A percentile compares a stretch with the other conserved stretches of the same genome.
Conservation (phyloP, 768 basidiomycete species). For the Daedaleopsis nitida region DNA sequence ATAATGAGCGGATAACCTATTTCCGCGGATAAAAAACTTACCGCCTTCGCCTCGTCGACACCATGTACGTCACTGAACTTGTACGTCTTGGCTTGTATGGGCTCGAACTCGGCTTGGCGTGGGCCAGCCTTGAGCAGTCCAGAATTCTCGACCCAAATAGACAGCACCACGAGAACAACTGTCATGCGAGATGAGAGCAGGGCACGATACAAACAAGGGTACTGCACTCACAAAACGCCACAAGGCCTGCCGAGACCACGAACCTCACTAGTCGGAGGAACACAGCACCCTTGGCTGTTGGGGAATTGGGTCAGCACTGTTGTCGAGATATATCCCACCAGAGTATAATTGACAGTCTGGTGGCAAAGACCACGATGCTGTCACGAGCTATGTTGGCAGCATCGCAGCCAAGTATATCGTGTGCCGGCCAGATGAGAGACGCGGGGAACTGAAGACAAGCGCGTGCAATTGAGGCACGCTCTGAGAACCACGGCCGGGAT, state of each 20-base stretch:
- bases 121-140: constrained; percentile 90
- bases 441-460: too few relatives aligned
- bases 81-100: constrained; percentile 75
- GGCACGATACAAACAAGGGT: background rate
- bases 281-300: constrained; percentile 68
- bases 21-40: constrained; percentile 32
- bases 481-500: too few relatives aligned
- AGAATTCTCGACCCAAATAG: constrained; percentile 90
- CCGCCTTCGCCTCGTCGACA: constrained; percentile 95
- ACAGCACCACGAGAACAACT: constrained; percentile 85
- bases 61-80: constrained; percentile 97
- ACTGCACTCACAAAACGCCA: constrained; percentile 63
- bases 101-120: constrained; percentile 81
- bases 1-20: background rate
- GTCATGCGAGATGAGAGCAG: background rate
- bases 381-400: too few relatives aligned
- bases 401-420: background rate
- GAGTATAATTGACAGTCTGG: background rate
- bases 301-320: constrained; percentile 2
- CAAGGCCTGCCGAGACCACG: constrained; percentile 52
- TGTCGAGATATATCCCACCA: background rate
- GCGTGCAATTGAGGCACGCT: too few relatives aligned
- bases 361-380: background rate
- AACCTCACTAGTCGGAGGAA: constrained; percentile 53
- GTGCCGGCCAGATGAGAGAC: too few relatives aligned